Evolutionary conservation across 495 filamentous ascomycete genomes (phyloP), one percentile per base, ranked within the genome.

Genomic region (Penicillium pancosmium): DNA sequence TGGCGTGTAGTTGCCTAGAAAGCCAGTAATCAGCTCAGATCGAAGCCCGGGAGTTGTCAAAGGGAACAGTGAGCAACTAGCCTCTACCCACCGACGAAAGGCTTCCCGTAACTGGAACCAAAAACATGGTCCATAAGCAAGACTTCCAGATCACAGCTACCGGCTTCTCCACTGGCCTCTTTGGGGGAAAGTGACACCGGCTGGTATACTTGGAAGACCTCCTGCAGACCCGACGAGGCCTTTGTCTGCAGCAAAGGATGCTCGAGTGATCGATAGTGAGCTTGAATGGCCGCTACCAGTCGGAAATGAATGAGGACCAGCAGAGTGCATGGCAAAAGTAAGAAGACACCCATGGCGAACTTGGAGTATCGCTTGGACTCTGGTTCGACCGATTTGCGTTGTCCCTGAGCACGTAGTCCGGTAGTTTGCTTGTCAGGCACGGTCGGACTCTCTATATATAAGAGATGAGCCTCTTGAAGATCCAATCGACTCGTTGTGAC

Each of bases 81-180:
- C 23, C 36, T 31, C 19, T 47, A 68, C 82, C 71, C 74, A 86
- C 91, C 91, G 63, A 93, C 81, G 60, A 89, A 97, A 0, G 92
- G 92, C 12, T 81, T 67, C 12, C 86, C 88, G 65, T 97, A 97
- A 62, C 89, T 93, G 59, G 72, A 86, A 2, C 79, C 90, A 74
- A 95, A 96, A 3, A 79, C 78, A 73, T 92, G 82, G 6, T 84
- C 70, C 83, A 95, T 91, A 40, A 96, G 70, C 33, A 84, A 49
- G 4, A 83, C 59, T 35, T 73, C 57, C 18, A 65, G 54, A 23
- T 77, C 73, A 64, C 88, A 91, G 36, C 6, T 13, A 38, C 15
- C 11, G 5, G 36, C 5, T 1, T 68, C 73, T 59, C 64, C 65
- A 36, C 64, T 59, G 44, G 80, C 76, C 52, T 75, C 63, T 16